Evolutionary conservation across 192 early-diverging fungal species (phyloP).

Genomic region (Backusella luteola): DNA sequence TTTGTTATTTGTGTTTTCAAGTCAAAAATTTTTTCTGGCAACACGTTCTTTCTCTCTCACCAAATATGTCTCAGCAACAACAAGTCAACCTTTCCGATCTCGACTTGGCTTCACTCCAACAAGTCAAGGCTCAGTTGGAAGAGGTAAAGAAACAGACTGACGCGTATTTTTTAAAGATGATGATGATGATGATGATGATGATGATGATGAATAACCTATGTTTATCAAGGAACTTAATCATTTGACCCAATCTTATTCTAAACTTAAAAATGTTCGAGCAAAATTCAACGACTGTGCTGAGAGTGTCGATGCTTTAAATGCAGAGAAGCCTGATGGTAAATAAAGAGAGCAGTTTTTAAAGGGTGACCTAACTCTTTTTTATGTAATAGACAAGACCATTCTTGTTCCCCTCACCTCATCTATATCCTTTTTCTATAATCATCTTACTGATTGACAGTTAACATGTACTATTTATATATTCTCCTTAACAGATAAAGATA

Average conservation of each 20-base stretch:
- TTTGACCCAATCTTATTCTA: constrained; percentile 79
- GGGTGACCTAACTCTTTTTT: neutral
- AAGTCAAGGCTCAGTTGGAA: constrained; percentile 82
- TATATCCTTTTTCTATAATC: constrained; percentile 38
- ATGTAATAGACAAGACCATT: constrained; percentile 52
- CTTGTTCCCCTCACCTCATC: constrained; percentile 80
- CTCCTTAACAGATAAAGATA: constrained; percentile 31
- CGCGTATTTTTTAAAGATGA: neutral
- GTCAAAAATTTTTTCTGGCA: neutral
- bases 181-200: neutral
- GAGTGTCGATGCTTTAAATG: constrained; percentile 61
- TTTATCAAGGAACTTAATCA: constrained; percentile 74
- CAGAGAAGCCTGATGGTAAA: constrained; percentile 48
- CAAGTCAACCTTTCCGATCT: constrained; percentile 81
- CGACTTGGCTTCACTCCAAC: constrained; percentile 78
- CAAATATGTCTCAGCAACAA: constrained; percentile 15
- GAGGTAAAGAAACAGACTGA: constrained; percentile 49
- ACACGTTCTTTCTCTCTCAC: neutral
- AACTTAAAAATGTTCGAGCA: constrained; percentile 84
- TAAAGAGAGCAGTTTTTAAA: too few relatives aligned
- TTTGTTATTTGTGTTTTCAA: too few relatives aligned
- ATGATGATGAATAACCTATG: neutral
- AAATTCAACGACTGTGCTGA: constrained; percentile 85
- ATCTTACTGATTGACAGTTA: neutral
- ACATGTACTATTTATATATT: neutral